phyloP scores from a whole-genome alignment of 306 rosid species.

The Chamaecrista fasciculata region DNA sequence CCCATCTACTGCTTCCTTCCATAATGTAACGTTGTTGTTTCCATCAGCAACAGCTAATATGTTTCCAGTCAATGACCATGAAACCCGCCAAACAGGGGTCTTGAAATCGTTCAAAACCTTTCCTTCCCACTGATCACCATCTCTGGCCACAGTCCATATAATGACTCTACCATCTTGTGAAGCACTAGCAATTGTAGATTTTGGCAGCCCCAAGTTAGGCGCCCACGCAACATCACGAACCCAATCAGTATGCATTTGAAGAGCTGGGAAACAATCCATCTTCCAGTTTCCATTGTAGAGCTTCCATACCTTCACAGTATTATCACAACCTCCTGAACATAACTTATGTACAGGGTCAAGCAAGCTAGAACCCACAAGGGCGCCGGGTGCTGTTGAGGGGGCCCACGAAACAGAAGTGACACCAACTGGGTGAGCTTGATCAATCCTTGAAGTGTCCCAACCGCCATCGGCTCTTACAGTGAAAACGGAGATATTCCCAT shows the following conservation, averaged over 20 bases:
- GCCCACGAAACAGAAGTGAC: conserved; percentile 86
- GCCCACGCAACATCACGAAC: conserved; percentile 84
- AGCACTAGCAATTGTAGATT: conserved; percentile 76
- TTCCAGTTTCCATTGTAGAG: conserved; percentile 68
- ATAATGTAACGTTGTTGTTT: conserved; percentile 61
- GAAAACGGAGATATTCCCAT: conserved; percentile 75
- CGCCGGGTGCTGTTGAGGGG: conserved; percentile 63
- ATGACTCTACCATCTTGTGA: conserved; percentile 70
- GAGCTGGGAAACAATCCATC: conserved; percentile 81
- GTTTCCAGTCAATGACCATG: conserved; percentile 82
- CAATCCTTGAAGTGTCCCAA: conserved; percentile 64
- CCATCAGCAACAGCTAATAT: conserved; percentile 81
- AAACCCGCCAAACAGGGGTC: conserved; percentile 69
- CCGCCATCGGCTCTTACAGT: conserved; percentile 60
- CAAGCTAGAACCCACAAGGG: conserved; percentile 68
- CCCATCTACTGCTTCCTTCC: conserved; percentile 78
- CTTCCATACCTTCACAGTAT: conserved; percentile 77
- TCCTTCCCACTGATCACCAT: conserved; percentile 85
- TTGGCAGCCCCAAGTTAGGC: conserved; percentile 72
- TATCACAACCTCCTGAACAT: conserved; percentile 77
- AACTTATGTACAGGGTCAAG: conserved; percentile 73
- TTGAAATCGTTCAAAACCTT: conserved; percentile 68
- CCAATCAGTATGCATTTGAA: conserved; percentile 76
- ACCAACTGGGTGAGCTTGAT: conserved; percentile 75
- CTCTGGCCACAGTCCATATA: conserved; percentile 76